phyloP scores from a whole-genome alignment of 805 yeast species.

The Metahyphopichia silvanorum region DNA sequence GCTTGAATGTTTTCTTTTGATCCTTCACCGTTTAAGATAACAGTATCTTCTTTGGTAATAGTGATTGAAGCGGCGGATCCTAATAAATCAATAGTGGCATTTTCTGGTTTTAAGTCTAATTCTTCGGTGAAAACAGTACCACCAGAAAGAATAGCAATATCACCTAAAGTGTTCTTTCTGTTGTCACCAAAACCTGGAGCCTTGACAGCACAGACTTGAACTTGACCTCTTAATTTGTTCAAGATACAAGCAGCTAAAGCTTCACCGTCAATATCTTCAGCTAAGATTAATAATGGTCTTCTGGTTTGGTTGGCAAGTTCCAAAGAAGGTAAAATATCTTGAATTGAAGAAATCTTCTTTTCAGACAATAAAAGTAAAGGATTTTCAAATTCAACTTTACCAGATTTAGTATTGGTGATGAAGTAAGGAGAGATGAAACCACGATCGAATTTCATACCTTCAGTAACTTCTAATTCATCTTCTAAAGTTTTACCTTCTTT shows the following conservation, averaged over 20 bases:
- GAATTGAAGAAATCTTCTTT: constrained; percentile 87
- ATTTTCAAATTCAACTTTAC: constrained; percentile 93
- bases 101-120: constrained; percentile 91
- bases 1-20: constrained; percentile 71
- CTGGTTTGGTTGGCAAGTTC: constrained; percentile 90
- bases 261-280: constrained; percentile 97
- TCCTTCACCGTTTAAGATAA: constrained; percentile 90
- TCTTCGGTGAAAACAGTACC: constrained; percentile 93
- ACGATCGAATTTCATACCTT: constrained; percentile 98
- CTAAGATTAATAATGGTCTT: constrained; percentile 88
- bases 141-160: constrained; percentile 90
- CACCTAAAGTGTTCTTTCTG: constrained; percentile 94
- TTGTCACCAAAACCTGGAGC: constrained; percentile 99
- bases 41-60: constrained; percentile 93
- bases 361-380: constrained; percentile 83
- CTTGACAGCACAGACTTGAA: constrained; percentile 94
- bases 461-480: constrained; percentile 93
- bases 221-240: constrained; percentile 97
- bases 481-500: constrained; percentile 96
- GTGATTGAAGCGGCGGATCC: constrained; percentile 92
- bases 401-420: constrained; percentile 87
- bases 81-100: constrained; percentile 83
- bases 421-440: constrained; percentile 97
- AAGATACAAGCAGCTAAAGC: constrained; percentile 97
- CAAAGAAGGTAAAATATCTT: constrained; percentile 88